Conservation (phyloP, 345 rosid species). For the Aquilaria malaccensis region DNA sequence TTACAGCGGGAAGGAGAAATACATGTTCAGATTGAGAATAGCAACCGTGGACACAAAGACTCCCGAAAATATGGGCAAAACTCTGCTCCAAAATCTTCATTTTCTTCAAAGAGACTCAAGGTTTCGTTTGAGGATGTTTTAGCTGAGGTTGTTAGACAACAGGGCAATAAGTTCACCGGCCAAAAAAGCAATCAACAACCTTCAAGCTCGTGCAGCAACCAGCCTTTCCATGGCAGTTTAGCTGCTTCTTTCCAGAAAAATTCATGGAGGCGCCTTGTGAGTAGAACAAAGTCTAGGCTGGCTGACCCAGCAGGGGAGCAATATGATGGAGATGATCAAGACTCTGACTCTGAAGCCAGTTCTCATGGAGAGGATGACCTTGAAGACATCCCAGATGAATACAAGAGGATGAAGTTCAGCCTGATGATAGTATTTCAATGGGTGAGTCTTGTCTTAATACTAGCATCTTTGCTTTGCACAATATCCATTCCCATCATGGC, state of each 20-base stretch:
- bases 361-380: constrained; percentile 11
- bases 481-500: constrained; percentile 19
- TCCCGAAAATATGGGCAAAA: constrained; percentile 10
- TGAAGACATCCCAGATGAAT: constrained; percentile 32
- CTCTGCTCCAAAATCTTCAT: constrained; percentile 4
- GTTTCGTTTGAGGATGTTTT: constrained; percentile 25
- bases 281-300: constrained; percentile 37
- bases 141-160: constrained; percentile 20
- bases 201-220: constrained; percentile 3
- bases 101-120: constrained; percentile 16
- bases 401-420: constrained; percentile 13
- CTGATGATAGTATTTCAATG: constrained; percentile 21
- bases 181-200: background rate
- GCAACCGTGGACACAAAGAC: constrained; percentile 4
- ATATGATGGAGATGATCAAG: constrained; percentile 8
- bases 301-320: constrained; percentile 31
- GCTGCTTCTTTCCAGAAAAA: constrained; percentile 8
- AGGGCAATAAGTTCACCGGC: constrained; percentile 10
- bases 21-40: constrained; percentile 19
- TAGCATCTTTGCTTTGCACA: constrained; percentile 27
- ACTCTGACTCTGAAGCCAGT: constrained; percentile 5
- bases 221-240: constrained; percentile 1
- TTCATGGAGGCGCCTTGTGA: constrained; percentile 26
- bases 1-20: constrained; percentile 16
- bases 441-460: constrained; percentile 22